Evolutionary conservation across 306 rosid genomes (phyloP), one percentile per base, ranked within the genome.

Genomic region (Trichosanthes cucumerina): DNA sequence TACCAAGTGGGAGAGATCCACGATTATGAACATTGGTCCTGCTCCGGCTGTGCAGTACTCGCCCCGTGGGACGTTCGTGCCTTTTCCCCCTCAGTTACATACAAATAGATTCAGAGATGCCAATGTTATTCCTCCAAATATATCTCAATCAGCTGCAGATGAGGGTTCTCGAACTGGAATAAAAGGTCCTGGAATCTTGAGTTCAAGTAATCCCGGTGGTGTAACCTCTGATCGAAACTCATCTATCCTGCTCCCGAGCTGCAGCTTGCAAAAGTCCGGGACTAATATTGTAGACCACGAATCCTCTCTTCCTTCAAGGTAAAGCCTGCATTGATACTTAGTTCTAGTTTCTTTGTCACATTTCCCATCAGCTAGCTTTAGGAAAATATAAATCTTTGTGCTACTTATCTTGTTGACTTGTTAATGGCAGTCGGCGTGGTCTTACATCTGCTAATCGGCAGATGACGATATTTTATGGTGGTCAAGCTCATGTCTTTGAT

Each of bases 161-260:
- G 99, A 96, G 85, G 99, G 98, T 64, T 96, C 99, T 49, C 85
- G 99, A 86, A 96, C 98, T 60, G 99, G 99, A 80, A 92, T 92
- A 41, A 96, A 92, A 82, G 93, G 97, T 76, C 91, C 88, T 2
- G 97, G 97, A 72, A 80, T 92, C 82, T 87, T 92, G 88, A 90
- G 89, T 80, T 89, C 93, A 44, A 79, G 90, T 52, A 88, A 86
- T 65, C 84, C 92, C 4, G 60, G 79, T 6, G 59, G 86, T 75
- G 80, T 80, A 50, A 87, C 84, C 77, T 41, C 91, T 39, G 99
- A 95, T 59, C 91, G 89, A 82, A 83, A 80, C 46, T 76, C 88
- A n/a, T 84, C 97, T 63, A 83, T 83, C 2, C 78, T 86, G 81
- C 84, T 86, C 75, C 87, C 87, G 7, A 81, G 93, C 73, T 77